phyloP scores from a whole-genome alignment of 2,329 filamentous ascomycete species.

The Aureobasidium sp. region DNA sequence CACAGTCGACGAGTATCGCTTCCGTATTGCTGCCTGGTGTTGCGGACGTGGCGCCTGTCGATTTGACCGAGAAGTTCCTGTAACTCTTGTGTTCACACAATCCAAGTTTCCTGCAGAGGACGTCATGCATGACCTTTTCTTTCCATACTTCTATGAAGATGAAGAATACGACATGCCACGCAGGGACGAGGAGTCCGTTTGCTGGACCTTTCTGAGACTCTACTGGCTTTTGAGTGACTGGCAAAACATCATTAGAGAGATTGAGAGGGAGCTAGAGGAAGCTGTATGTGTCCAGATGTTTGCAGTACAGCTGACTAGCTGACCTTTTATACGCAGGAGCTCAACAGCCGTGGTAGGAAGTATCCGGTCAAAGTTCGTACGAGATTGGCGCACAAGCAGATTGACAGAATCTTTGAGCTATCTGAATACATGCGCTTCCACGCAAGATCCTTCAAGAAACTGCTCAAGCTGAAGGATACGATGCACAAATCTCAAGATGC shows the following conservation, averaged over 20 bases:
- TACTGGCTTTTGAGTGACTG: slow-evolving; percentile 28
- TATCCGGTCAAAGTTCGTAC: slow-evolving; percentile 26
- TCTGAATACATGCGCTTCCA: slow-evolving; percentile 29
- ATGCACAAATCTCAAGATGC: slow-evolving; percentile 18
- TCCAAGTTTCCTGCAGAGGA: slow-evolving; percentile 23
- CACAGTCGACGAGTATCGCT: slow-evolving; percentile 24
- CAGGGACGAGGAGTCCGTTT: slow-evolving; percentile 27
- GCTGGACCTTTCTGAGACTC: slow-evolving; percentile 27
- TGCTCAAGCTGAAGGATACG: slow-evolving; percentile 25
- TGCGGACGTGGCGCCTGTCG: slow-evolving; percentile 25
- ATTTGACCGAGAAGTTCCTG: slow-evolving; percentile 22
- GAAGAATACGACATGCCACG: slow-evolving; percentile 24
- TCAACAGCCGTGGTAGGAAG: slow-evolving; percentile 24
- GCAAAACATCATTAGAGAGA: slow-evolving; percentile 29
- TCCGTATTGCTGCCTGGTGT: slow-evolving; percentile 27
- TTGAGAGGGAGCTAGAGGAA: slow-evolving; percentile 25
- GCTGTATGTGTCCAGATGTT: slow-evolving; percentile 14
- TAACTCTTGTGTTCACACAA: slow-evolving; percentile 27
- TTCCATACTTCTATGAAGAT: slow-evolving; percentile 24
- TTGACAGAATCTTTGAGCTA: slow-evolving; percentile 28
- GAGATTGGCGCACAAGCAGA: slow-evolving; percentile 22
- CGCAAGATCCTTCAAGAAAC: slow-evolving; percentile 25
- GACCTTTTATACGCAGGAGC: slow-evolving; percentile 16
- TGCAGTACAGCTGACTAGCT: no score
- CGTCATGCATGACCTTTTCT: slow-evolving; percentile 24